Evolutionary conservation across 495 filamentous ascomycete genomes (phyloP).

Genomic region (Cercophora scortea): DNA sequence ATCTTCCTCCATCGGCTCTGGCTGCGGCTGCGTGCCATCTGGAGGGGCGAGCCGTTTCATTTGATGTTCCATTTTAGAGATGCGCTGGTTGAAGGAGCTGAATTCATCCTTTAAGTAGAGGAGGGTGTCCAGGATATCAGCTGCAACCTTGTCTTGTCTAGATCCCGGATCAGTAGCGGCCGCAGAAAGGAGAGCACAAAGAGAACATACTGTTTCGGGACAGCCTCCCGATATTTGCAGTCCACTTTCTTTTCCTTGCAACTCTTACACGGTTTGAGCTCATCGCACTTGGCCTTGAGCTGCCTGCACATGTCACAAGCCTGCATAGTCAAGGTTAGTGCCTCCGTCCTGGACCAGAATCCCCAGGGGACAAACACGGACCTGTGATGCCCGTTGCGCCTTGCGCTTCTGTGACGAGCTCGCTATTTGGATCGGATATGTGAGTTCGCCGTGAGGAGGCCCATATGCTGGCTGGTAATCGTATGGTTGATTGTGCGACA

Average conservation of each 20-base stretch:
- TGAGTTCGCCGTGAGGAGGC: constrained; percentile 13
- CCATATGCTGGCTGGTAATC: constrained; percentile 29
- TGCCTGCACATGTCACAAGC: constrained; percentile 62
- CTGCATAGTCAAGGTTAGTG: constrained; percentile 31
- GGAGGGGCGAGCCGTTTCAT: constrained; percentile 10
- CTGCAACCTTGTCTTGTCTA: constrained; percentile 46
- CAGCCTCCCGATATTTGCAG: constrained; percentile 59
- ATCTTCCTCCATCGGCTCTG: constrained; percentile 10
- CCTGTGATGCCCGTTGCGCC: constrained; percentile 44
- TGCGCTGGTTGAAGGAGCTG: constrained; percentile 18
- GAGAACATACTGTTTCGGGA: constrained; percentile 54
- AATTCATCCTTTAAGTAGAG: constrained; percentile 25
- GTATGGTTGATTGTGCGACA: constrained; percentile 37
- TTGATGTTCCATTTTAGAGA: constrained; percentile 15
- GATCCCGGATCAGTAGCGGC: constrained; percentile 6
- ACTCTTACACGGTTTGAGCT: constrained; percentile 52
- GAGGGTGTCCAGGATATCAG: constrained; percentile 41
- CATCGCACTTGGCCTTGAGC: constrained; percentile 67
- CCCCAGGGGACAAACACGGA: constrained; percentile 14
- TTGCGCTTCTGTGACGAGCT: constrained; percentile 38
- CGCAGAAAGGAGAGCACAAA: background rate
- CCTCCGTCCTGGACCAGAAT: background rate
- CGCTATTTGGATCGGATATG: constrained; percentile 27
- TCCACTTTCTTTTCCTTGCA: constrained; percentile 49
- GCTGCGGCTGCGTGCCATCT: constrained; percentile 1